These are phyloP conservation scores for Cucumis cinereus DNA, from an alignment of 306 rosid species.

Conservation along the genomic window DNA sequence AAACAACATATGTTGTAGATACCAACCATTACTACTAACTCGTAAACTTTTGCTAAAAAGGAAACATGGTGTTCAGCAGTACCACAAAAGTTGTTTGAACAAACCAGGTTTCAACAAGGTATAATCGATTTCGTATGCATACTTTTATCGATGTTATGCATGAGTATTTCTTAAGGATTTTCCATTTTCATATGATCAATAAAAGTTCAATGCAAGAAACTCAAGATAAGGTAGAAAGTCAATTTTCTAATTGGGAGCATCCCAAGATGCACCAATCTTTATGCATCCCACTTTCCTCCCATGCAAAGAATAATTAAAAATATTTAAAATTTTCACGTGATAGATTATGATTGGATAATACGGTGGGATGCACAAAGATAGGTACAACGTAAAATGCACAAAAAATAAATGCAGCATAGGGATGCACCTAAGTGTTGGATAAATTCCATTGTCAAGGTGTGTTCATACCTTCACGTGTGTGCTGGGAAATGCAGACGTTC, in stretches of 20 bases:
- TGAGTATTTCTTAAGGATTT: neutral
- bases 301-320: too few species aligned
- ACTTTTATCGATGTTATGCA: neutral
- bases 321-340: too few species aligned
- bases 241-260: neutral
- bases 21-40: neutral
- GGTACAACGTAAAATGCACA: too few species aligned
- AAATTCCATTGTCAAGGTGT: neutral
- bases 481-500: conserved; percentile 92
- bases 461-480: conserved; percentile 76
- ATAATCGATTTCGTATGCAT: neutral
- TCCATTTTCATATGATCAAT: neutral
- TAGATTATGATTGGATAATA: too few species aligned
- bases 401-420: too few species aligned
- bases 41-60: neutral
- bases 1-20: conserved; percentile 4
- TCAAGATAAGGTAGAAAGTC: neutral
- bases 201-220: neutral
- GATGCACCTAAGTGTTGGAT: neutral
- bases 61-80: neutral
- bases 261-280: too few species aligned
- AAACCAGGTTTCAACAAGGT: neutral
- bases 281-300: too few species aligned
- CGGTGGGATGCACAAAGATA: too few species aligned
- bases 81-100: neutral